Conservation (phyloP, 2,329 filamentous ascomycete species). For the Fusarium cyanostomum region DNA sequence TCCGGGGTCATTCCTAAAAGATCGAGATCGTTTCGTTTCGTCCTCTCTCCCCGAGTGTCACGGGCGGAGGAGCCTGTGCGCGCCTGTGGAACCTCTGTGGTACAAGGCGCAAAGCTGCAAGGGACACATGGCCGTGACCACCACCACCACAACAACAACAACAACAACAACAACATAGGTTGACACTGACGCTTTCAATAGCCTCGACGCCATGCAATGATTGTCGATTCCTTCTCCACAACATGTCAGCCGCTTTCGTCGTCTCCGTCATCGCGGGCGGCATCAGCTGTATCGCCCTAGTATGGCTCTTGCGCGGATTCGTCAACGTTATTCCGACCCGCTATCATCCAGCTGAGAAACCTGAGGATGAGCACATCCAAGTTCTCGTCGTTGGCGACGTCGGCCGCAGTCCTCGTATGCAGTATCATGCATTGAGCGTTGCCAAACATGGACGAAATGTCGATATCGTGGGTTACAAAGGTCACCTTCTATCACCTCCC, state of each 20-base stretch:
- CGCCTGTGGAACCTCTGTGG: constrained; percentile 28
- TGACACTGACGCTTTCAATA: constrained; percentile 8
- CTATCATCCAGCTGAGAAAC: constrained; percentile 47
- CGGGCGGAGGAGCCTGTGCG: constrained; percentile 10
- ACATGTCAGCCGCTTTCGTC: constrained; percentile 44
- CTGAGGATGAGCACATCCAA: constrained; percentile 66
- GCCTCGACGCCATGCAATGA: constrained; percentile 22
- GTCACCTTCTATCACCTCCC: constrained; percentile 53
- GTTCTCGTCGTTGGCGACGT: constrained; percentile 95
- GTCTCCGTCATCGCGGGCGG: constrained; percentile 49
- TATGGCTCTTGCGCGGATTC: constrained; percentile 39
- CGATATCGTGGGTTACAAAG: constrained; percentile 87
- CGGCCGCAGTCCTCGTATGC: constrained; percentile 95
- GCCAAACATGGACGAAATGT: constrained; percentile 83
- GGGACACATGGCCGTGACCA: constrained; percentile 29
- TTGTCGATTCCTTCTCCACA: constrained; percentile 11
- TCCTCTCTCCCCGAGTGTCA: constrained; percentile 13
- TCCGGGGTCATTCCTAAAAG: constrained; percentile 9
- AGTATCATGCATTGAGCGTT: constrained; percentile 95
- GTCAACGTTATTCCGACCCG: constrained; percentile 46
- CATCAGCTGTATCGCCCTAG: constrained; percentile 46
- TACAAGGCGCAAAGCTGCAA: constrained; percentile 7
- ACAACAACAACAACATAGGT: constrained; percentile 1
- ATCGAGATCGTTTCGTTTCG: constrained; percentile 21
- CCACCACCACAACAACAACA: constrained; percentile 10